Base-by-base conservation (phyloP, 306 rosid species). In the Prunus mume region DNA sequence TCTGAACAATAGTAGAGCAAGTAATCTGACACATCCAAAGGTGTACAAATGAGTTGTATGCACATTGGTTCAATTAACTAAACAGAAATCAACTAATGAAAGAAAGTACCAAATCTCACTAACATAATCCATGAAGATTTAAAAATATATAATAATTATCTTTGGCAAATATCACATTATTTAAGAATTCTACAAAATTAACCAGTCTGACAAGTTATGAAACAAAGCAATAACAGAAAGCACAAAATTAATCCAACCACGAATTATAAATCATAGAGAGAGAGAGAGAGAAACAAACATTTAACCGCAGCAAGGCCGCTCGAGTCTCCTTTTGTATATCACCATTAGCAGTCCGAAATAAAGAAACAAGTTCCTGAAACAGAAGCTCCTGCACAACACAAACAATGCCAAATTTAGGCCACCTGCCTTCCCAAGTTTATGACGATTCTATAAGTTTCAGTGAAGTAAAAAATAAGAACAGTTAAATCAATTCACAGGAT, bases 251-350 rank as follows among this genome's bases (percentile, higher is more conserved):
- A 64, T 18, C 11, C 74, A 82, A 76, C 54, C 30, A 47, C 20
- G 9, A 52, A 49, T 68, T 46, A 71, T 8, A 28, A n/a, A 8
- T 6, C 18, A 58, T 12, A 20, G 62, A 27, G 32, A 17, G 13
- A n/a, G 41, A 45, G 46, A 73, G 80, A 41, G 75, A 20, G 62
- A 27, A 20, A 18, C 89, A 85, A 58, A 94, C 97, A 71, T 86
- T 78, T 77, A 95, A 58, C 56, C 82, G 89, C 82, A 78, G 79
- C 81, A 95, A 51, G 67, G 95, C 90, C 78, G 85, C 96, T 80
- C 80, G 87, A 71, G 96, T 81, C 72, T 90, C 92, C 67, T 70
- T 82, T 84, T 89, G 96, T 30, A 95, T 69, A 30, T 78, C 88
- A 60, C 88, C 88, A 85, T 85, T 89, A 65, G 86, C 75, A 83